Evolutionary conservation across 106 monocot genomes (phyloP).

Genomic region (Amphibolis antarctica): DNA sequence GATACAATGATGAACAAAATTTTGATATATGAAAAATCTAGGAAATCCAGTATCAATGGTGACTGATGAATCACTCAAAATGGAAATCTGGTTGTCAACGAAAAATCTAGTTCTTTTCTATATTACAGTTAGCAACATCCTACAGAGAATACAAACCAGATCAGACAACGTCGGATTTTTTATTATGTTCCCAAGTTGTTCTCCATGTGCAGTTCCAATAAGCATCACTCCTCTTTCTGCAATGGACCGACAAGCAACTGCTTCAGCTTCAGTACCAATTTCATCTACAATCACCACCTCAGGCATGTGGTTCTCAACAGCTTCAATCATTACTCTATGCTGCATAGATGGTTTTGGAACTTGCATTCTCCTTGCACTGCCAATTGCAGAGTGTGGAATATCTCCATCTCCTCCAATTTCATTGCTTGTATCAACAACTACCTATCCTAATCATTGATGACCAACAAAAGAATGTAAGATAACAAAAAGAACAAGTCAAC

Average conservation of each 20-base stretch:
- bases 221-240: constrained; percentile 93
- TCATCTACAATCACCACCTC: constrained; percentile 97
- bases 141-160: constrained; percentile 34
- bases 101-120: neutral
- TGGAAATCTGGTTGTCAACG: no score
- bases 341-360: constrained; percentile 78
- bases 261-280: constrained; percentile 90
- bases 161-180: constrained; percentile 89
- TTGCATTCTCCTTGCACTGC: constrained; percentile 92
- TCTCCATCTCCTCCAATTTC: constrained; percentile 98
- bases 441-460: constrained; percentile 63
- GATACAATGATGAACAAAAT: no score
- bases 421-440: constrained; percentile 94
- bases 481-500: constrained; percentile 4
- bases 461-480: constrained; percentile 18
- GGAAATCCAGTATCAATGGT: no score
- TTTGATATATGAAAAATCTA: no score
- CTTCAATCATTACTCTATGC: constrained; percentile 94
- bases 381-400: constrained; percentile 81
- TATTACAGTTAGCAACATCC: neutral
- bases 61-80: no score
- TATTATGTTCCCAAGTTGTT: constrained; percentile 64
- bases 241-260: constrained; percentile 76
- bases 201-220: constrained; percentile 91
- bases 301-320: constrained; percentile 98